Conservation (phyloP, 2,329 filamentous ascomycete genomes). For the Aspergillus amoenus region DNA sequence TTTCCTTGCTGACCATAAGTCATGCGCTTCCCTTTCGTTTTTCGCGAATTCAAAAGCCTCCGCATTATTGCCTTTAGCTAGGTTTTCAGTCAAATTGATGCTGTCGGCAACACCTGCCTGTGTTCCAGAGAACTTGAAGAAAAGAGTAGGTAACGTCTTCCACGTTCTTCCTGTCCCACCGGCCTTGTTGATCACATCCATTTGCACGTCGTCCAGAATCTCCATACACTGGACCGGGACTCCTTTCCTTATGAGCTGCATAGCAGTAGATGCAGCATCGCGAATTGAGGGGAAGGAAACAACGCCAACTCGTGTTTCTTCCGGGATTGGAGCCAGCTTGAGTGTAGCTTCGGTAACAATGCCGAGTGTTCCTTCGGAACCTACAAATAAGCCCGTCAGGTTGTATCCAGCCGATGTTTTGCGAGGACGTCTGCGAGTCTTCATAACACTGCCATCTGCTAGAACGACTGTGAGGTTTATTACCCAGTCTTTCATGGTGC, state of each 20-base stretch:
- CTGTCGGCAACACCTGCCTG: slow-evolving; percentile 76
- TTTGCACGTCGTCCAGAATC: slow-evolving; percentile 60
- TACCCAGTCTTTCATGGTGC: slow-evolving; percentile 76
- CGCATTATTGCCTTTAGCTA: slow-evolving; percentile 62
- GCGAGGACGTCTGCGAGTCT: slow-evolving; percentile 64
- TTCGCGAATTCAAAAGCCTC: slow-evolving; percentile 57
- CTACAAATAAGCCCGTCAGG: slow-evolving; percentile 66
- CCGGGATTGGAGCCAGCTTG: slow-evolving; percentile 64
- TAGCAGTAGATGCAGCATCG: slow-evolving; percentile 63
- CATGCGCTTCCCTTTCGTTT: slow-evolving; percentile 54
- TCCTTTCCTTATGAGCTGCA: slow-evolving; percentile 62
- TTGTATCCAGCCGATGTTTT: slow-evolving; percentile 74
- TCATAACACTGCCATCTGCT: slow-evolving; percentile 67
- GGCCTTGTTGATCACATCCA: slow-evolving; percentile 67
- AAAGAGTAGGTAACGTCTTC: slow-evolving; percentile 42
- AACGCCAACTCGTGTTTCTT: slow-evolving; percentile 64
- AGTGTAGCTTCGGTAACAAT: slow-evolving; percentile 70
- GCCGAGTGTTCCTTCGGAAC: slow-evolving; percentile 69
- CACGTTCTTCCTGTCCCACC: slow-evolving; percentile 56
- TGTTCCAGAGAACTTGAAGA: slow-evolving; percentile 69
- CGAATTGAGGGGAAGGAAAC: slow-evolving; percentile 60
- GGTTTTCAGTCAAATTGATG: slow-evolving; percentile 65
- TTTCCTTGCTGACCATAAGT: slow-evolving; percentile 61
- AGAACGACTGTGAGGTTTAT: slow-evolving; percentile 70
- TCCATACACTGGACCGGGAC: slow-evolving; percentile 68